Percentiles rank a stretch among this genome's conserved stretches.
These are phyloP conservation scores for Stevia rebaudiana DNA, from an alignment of 140 eudicot genomes.

Conservation along the genomic window DNA sequence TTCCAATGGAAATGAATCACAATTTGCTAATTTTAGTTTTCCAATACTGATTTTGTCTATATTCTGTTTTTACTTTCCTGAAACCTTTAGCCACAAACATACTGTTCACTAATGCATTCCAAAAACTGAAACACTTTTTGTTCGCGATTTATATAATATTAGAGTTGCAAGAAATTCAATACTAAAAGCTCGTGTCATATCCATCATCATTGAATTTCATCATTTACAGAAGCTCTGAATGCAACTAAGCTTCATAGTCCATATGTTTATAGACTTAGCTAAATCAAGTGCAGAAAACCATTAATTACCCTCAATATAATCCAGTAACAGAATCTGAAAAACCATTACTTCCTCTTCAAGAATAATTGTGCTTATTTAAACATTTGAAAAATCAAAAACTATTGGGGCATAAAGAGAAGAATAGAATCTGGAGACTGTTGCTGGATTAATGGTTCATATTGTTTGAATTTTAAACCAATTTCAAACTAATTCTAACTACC, in stretches of 20 bases:
- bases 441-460: no score
- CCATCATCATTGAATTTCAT: not conserved
- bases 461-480: no score
- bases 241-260: no score
- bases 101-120: not conserved
- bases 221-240: not conserved
- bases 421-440: no score
- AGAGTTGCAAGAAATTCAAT: not conserved
- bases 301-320: no score
- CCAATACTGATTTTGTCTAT: not conserved
- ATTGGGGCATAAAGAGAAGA: no score
- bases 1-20: conserved; percentile 5
- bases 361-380: no score
- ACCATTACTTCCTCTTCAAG: no score
- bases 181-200: not conserved
- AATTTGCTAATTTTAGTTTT: conserved; percentile 1
- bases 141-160: not conserved
- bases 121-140: not conserved
- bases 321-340: no score
- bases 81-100: not conserved
- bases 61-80: not conserved
- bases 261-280: no score
- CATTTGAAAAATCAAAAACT: no score
- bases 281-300: conserved; percentile 8
- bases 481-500: no score